Conservation (phyloP, 2,329 filamentous ascomycete species). For the Corinectria fuckeliana region DNA sequence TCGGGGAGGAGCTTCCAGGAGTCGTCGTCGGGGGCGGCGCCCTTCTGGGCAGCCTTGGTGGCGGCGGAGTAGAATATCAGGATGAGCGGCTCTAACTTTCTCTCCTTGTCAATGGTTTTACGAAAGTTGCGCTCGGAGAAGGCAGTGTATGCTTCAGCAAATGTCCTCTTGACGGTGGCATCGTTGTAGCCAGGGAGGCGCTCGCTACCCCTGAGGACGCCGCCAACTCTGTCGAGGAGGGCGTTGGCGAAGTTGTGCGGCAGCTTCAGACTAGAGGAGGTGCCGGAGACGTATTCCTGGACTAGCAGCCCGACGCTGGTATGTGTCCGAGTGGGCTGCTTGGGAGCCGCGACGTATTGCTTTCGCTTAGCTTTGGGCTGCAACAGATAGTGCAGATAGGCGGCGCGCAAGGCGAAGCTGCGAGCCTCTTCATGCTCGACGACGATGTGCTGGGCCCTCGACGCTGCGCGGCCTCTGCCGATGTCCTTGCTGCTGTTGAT, state of each 20-base stretch:
- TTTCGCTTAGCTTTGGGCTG: slow-evolving; percentile 89
- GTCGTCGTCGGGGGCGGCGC: slow-evolving; percentile 78
- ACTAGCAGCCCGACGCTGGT: slow-evolving; percentile 85
- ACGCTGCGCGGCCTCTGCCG: slow-evolving; percentile 51
- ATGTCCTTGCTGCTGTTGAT: slow-evolving; percentile 51
- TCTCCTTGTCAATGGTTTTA: slow-evolving; percentile 91
- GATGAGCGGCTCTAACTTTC: slow-evolving; percentile 89
- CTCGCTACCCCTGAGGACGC: slow-evolving; percentile 82
- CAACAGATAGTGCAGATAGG: slow-evolving; percentile 90
- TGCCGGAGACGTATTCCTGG: slow-evolving; percentile 75
- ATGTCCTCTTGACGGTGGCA: slow-evolving; percentile 88
- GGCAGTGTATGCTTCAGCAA: slow-evolving; percentile 91
- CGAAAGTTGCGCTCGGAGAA: slow-evolving; percentile 89
- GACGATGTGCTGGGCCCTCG: slow-evolving; percentile 53
- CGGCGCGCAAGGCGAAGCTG: slow-evolving; percentile 86
- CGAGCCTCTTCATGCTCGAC: slow-evolving; percentile 82
- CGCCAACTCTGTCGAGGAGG: slow-evolving; percentile 76
- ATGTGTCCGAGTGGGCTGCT: slow-evolving; percentile 66
- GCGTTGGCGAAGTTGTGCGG: slow-evolving; percentile 60
- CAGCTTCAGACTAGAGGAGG: slow-evolving; percentile 60
- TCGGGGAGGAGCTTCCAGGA: slow-evolving; percentile 92
- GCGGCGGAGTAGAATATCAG: slow-evolving; percentile 97
- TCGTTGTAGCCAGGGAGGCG: slow-evolving; percentile 88
- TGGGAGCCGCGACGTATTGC: slow-evolving; percentile 77
- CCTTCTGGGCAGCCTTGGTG: slow-evolving; percentile 82